Evolutionary conservation across 805 yeast genomes (phyloP), one percentile per base, ranked within the genome.

Genomic region (Jamesozyma piceae): DNA sequence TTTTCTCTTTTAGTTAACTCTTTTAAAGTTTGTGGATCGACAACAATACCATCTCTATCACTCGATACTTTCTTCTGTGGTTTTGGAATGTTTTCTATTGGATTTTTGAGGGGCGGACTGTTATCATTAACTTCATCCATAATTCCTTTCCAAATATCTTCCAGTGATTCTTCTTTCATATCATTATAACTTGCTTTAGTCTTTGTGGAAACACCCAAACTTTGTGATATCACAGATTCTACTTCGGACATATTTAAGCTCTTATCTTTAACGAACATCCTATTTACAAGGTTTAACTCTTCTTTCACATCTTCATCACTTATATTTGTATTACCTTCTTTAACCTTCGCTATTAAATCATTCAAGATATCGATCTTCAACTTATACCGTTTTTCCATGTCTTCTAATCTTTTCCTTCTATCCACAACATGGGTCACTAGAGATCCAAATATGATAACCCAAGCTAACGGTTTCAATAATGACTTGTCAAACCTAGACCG

Each of bases 351-450:
- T n/a, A n/a, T n/a, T n/a, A 74, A 48, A 21, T 60, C 63, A 15
- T 65, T 56, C 21, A 73, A 53, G 14, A 68, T 63, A 17, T 53
- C 47, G 10, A 66, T 56, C 51, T 69, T 72, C 28, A 70, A 48
- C 2, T 48, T 35, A 47, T 68, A 64, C 13, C 68, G 55, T 32
- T 65, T 55, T 20, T 66, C 69, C 50, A 73, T 48, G 19, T 67
- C 72, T 5, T 66, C 66, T 24, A 58, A 55, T 13, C 62, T 61
- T 31, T 69, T 64, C 41, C 71, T 66, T 26, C 64, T 58, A 31
- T 67, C 65, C 41, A 69, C 69, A 18, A 74, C 66, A 51, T 71
- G 68, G 47, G 71, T 66, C 8, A 75, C 60, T 50, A 72, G 67
- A 1, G 77, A 69, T 1, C 75, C 70, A 34, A 72, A 68, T 11